These are phyloP conservation scores for Phlebiopsis gigantea DNA, from an alignment of 768 basidiomycete genomes.

Conservation along the genomic window DNA sequence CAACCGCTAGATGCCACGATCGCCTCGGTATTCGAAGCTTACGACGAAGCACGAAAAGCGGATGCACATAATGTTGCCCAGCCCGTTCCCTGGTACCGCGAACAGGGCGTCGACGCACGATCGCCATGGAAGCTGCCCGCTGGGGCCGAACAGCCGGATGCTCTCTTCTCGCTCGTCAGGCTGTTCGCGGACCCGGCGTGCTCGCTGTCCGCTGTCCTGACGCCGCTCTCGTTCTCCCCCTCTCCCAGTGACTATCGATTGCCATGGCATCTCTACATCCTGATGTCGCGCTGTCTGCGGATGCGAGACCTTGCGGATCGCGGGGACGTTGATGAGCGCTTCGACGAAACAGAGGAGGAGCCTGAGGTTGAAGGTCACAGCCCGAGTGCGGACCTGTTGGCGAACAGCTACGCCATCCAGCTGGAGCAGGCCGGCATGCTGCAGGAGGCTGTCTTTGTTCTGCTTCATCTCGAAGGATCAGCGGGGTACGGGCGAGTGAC, in stretches of 20 bases:
- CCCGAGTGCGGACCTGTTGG: conserved; percentile 75
- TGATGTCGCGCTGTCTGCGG: conserved; percentile 79
- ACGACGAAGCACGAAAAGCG: conserved; percentile 39
- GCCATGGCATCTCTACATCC: conserved; percentile 89
- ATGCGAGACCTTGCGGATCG: conserved; percentile 88
- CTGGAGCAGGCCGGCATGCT: conserved; percentile 77
- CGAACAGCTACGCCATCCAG: conserved; percentile 82
- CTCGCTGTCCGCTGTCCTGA: conserved; percentile 63
- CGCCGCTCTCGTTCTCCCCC: conserved; percentile 68
- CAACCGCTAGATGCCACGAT: conserved; percentile 67
- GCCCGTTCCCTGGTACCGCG: conserved; percentile 57
- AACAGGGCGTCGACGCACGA: conserved; percentile 21
- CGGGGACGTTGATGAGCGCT: conserved; percentile 34
- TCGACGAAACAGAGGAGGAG: conserved; percentile 34
- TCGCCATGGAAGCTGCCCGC: conserved; percentile 38
- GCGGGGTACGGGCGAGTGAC: conserved; percentile 51
- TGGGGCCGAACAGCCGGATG: conserved; percentile 53
- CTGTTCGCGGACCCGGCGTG: conserved; percentile 69
- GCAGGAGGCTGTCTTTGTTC: conserved; percentile 83
- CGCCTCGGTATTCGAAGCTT: conserved; percentile 60
- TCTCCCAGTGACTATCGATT: conserved; percentile 78
- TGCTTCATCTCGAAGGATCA: conserved; percentile 81
- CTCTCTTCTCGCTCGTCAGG: conserved; percentile 75
- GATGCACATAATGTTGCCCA: conserved; percentile 38
- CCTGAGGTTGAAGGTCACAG: conserved; percentile 66